Evolutionary conservation across 352 stramenopile species (phyloP), one percentile per base, ranked within the genome.

Genomic region (Globisporangium paddicum): DNA sequence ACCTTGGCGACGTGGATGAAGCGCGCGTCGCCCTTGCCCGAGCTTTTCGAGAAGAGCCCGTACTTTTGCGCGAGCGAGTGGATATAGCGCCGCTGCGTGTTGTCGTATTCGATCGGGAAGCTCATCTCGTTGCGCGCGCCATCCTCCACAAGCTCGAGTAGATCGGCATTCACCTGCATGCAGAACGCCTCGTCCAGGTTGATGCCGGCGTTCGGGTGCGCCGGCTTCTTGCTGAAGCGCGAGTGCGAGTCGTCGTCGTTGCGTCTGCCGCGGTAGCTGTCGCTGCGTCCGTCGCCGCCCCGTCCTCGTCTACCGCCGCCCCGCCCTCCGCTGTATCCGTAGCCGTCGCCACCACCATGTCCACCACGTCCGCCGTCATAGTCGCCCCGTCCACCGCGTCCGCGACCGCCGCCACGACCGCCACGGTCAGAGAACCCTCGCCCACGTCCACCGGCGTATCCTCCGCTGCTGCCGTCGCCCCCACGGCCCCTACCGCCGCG

Each of bases 1-100:
- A 87, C 79, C 55, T 88, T 89, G 26, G 81, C 82, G 25, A 94
- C 78, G 64, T 90, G 81, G 50, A 92, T 79, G 62, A 89, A 91
- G 21, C 84, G 82, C 2, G 58, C 56, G 18, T 81, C 73, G 6
- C 66, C 70, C 60, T 88, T 89, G 40, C 84, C 84, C 10, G 77
- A 87, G 66, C 80, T 90, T 67, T 94, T 94, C 42, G 82, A 89
- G 64, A 92, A 91, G 10, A 94, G 63, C 8, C 79, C 81, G 58
- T 77, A 87, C 67, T 94, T 94, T 47, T 87, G 67, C n/a, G 77
- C 84, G 30, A 90, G 68, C 25, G 72, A 80, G 73, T 92, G 84
- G 62, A 94, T 92, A 62, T 88, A 94, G 44, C 78, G 73, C 8
- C 84, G 77, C 66, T 94, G 79, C 53, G 81, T 82, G 64, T 87